Evolutionary conservation across 176 grass and related monocot species (phyloP), one percentile per base, ranked within the genome.

Genomic region (Thalia dealbata): DNA sequence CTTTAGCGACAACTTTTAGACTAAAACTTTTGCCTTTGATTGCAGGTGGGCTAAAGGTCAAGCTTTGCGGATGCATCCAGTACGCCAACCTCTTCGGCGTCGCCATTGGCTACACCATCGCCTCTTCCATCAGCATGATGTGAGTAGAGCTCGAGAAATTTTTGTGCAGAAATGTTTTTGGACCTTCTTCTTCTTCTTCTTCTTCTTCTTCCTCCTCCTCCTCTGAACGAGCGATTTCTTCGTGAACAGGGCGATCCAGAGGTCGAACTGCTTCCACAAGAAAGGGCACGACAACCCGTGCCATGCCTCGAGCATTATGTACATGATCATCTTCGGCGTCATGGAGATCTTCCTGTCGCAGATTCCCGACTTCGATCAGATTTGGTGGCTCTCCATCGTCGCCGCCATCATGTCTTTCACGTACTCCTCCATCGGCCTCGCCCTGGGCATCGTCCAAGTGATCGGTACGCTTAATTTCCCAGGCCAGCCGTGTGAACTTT

Each of bases 331-430:
- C 3, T 75, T 75, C 56, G 73, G 73, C 19, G 38, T 75, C 35
- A 19, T 46, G 35, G 54, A 75, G 56, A 75, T 75, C 56, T 44
- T 75, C 73, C 42, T 75, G 52, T 75, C 73, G 18, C 73, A 75
- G 18, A 75, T 75, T n/a, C 73, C 73, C 6, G 73, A 75, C 56
- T 75, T 75, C 73, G 73, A 75, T 75, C 73, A 75, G 55, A 44
- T 75, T 18, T 75, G 73, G 73, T 75, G 73, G 73, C 73, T 75
- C 38, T 75, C 73, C 54, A 75, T 75, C 4, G 56, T 75, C 56
- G 73, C 73, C 55, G 73, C 73, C 22, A 6, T 75, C 73, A 75
- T 75, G 73, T 75, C 73, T 55, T 75, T 75, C 73, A 75, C 73
- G 32, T 75, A 75, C 35, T 75, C 73, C 38, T 75, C 73, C 73